Percentiles rank a stretch among this genome's conserved stretches.
Evolutionary conservation across 345 rosid genomes (phyloP).

Genomic region (Aurinia saxatilis): DNA sequence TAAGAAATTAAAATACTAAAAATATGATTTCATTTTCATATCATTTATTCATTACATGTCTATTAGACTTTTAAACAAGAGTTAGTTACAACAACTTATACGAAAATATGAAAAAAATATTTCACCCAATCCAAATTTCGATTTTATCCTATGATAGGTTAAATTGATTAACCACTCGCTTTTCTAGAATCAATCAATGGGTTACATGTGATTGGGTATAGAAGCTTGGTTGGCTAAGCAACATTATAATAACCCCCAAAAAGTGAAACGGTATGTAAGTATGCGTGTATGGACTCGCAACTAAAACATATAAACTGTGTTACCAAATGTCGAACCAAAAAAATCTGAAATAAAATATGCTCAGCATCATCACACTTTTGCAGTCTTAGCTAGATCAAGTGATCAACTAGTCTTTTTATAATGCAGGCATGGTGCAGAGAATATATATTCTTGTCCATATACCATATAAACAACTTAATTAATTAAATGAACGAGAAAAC

Average conservation of each 20-base stretch:
- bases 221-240: conserved; percentile 25
- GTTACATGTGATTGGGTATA: conserved; percentile 17
- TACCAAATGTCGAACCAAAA: conserved; percentile 17
- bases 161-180: not conserved
- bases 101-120: not conserved
- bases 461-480: too few relatives aligned
- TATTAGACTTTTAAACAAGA: not conserved
- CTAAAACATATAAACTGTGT: not conserved
- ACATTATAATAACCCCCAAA: not conserved
- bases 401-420: conserved; percentile 11
- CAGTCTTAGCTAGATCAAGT: conserved; percentile 29
- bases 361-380: conserved; percentile 15
- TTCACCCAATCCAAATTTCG: not conserved
- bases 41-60: not conserved
- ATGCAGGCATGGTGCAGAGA: not conserved
- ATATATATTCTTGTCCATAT: too few relatives aligned
- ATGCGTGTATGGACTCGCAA: conserved; percentile 1
- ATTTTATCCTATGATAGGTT: not conserved
- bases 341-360: not conserved
- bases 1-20: not conserved
- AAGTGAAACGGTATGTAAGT: conserved; percentile 22
- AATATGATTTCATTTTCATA: not conserved
- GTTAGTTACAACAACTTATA: not conserved
- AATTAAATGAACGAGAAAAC: too few relatives aligned
- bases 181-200: not conserved